Percentiles rank a stretch among this genome's conserved stretches.
Evolutionary conservation across 768 basidiomycete species (phyloP).

Genomic region (Inosperma sp.): DNA sequence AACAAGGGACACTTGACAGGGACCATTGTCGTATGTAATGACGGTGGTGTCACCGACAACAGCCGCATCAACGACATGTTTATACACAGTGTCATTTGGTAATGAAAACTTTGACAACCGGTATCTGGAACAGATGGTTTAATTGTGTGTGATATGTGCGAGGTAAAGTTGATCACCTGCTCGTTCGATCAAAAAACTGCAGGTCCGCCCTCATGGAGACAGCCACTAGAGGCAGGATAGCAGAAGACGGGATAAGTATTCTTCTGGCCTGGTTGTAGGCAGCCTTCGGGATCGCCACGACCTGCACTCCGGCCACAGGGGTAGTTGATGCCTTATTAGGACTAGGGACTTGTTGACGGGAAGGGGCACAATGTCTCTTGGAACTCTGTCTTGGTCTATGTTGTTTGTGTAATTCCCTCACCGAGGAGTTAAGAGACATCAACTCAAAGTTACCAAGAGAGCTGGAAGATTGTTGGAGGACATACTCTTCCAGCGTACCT

Average conservation of each 20-base stretch:
- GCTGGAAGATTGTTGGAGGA: too few relatives aligned
- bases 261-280: conserved; percentile 27
- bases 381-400: too few relatives aligned
- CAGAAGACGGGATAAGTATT: conserved; percentile 23
- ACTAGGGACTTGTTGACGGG: too few relatives aligned
- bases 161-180: conserved; percentile 19
- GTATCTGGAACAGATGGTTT: conserved; percentile 21
- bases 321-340: too few relatives aligned
- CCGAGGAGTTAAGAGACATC: too few relatives aligned
- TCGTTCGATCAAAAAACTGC: conserved; percentile 37
- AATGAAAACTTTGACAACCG: conserved; percentile 36
- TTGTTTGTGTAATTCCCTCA: too few relatives aligned
- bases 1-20: conserved; percentile 40
- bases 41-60: conserved; percentile 38
- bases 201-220: conserved; percentile 44
- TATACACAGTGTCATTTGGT: conserved; percentile 32
- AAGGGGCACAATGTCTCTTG: too few relatives aligned
- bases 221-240: conserved; percentile 34
- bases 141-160: background rate
- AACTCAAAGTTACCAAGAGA: too few relatives aligned
- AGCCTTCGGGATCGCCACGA: conserved; percentile 17
- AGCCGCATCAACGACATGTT: conserved; percentile 45
- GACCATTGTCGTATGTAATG: conserved; percentile 41
- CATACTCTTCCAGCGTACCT: too few relatives aligned
- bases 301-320: too few relatives aligned